Percentiles rank a stretch among this genome's conserved stretches.
Conservation (phyloP, 345 rosid species). For the Euphorbia tirucalli region DNA sequence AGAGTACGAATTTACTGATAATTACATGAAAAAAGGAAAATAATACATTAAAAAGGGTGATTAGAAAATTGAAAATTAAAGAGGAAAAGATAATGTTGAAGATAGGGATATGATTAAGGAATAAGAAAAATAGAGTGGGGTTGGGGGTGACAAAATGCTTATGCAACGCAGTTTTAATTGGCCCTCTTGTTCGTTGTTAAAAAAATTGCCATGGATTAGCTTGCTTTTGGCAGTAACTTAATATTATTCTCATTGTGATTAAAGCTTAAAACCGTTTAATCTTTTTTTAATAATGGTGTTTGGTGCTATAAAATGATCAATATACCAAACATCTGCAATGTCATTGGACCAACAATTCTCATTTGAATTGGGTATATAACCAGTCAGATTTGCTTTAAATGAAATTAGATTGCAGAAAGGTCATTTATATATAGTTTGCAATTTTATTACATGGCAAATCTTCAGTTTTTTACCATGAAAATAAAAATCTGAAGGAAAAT, state of each 20-base stretch:
- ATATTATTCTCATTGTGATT: not conserved
- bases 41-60: not conserved
- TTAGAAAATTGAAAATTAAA: not conserved
- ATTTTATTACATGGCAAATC: too few relatives aligned
- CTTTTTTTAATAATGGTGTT: not conserved
- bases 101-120: constrained; percentile 1
- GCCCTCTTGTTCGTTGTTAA: too few relatives aligned
- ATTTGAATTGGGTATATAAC: too few relatives aligned
- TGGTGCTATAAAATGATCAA: constrained; percentile 10
- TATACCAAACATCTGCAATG: not conserved
- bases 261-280: constrained; percentile 6
- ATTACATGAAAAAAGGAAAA: not conserved
- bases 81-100: not conserved
- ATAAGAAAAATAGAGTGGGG: constrained; percentile 10
- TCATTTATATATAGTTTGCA: too few relatives aligned
- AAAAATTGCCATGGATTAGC: constrained; percentile 3
- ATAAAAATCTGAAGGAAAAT: too few relatives aligned
- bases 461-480: too few relatives aligned
- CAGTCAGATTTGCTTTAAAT: too few relatives aligned
- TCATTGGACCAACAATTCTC: constrained; percentile 1
- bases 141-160: constrained; percentile 18
- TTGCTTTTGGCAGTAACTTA: not conserved
- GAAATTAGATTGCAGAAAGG: too few relatives aligned
- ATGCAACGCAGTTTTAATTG: constrained; percentile 18
- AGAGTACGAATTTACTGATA: not conserved